Evolutionary conservation across 495 filamentous ascomycete genomes (phyloP).

Genomic region (Neurospora cerealis): DNA sequence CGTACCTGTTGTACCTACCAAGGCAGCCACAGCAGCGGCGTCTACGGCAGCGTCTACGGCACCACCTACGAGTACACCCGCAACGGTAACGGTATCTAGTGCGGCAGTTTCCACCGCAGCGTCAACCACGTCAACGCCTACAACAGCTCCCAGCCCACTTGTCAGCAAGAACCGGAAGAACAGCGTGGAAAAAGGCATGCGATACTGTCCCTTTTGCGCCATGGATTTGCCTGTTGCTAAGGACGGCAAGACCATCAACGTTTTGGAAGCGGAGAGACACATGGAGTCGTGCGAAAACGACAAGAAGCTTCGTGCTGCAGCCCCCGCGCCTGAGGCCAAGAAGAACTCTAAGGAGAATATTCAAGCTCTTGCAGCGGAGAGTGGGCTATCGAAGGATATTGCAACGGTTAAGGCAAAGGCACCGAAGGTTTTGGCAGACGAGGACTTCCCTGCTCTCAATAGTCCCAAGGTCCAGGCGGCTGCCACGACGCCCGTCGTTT

Average conservation of each 20-base stretch:
- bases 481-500: slow-evolving; percentile 8
- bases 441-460: slow-evolving; percentile 50
- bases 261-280: not conserved
- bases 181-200: not conserved
- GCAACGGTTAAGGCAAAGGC: slow-evolving; percentile 31
- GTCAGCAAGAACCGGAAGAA: slow-evolving; percentile 9
- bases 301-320: slow-evolving; percentile 4
- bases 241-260: not conserved
- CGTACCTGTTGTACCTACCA: slow-evolving; percentile 13
- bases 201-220: not conserved
- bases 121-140: not conserved
- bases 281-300: not conserved
- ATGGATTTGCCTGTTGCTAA: not conserved
- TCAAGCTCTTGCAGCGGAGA: slow-evolving; percentile 34
- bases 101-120: not conserved
- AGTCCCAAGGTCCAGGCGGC: slow-evolving; percentile 23
- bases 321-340: slow-evolving; percentile 26
- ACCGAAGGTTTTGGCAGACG: slow-evolving; percentile 36
- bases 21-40: slow-evolving; percentile 2
- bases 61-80: not conserved
- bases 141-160: slow-evolving; percentile 5
- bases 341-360: slow-evolving; percentile 41
- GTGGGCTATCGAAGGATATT: slow-evolving; percentile 37
- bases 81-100: not conserved
- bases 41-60: not conserved